phyloP scores from a whole-genome alignment of 352 stramenopile species.

The Phytophthora niederhauseri region DNA sequence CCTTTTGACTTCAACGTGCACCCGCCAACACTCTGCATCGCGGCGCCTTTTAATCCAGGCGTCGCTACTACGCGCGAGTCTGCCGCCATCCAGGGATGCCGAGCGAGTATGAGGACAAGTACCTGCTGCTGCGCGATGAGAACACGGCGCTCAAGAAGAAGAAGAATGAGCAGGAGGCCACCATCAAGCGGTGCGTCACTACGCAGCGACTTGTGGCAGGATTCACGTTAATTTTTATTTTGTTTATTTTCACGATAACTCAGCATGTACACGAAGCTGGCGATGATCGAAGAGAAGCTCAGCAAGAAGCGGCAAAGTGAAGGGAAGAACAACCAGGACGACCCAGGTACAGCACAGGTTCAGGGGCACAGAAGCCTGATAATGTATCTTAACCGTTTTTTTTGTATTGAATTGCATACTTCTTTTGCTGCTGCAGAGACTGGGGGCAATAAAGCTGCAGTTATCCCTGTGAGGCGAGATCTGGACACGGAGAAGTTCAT shows the following conservation, averaged over 20 bases:
- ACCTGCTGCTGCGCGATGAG: conserved; percentile 82
- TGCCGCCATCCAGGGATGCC: conserved; percentile 53
- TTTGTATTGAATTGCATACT: not conserved
- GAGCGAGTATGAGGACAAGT: conserved; percentile 85
- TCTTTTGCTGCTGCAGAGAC: conserved; percentile 30
- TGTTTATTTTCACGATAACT: not conserved
- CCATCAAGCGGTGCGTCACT: conserved; percentile 79
- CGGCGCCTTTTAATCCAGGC: not conserved
- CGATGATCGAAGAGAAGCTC: conserved; percentile 87
- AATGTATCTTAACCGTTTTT: not conserved
- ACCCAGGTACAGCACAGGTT: conserved; percentile 32
- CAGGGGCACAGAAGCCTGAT: not conserved
- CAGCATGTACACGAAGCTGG: conserved; percentile 91
- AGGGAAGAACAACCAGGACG: conserved; percentile 65
- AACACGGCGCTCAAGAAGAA: conserved; percentile 89
- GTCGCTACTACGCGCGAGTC: not conserved
- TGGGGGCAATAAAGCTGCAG: conserved; percentile 29
- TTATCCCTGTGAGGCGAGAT: conserved; percentile 56
- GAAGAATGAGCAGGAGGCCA: conserved; percentile 92
- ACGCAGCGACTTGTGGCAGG: not conserved
- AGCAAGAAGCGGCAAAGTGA: conserved; percentile 71
- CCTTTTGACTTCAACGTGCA: conserved; percentile 17
- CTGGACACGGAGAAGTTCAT: conserved; percentile 86
- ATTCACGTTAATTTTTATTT: not conserved
- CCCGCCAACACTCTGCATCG: conserved; percentile 3